Base-by-base conservation (phyloP, 148 eudicot species). In the Camellia granthamiana region DNA sequence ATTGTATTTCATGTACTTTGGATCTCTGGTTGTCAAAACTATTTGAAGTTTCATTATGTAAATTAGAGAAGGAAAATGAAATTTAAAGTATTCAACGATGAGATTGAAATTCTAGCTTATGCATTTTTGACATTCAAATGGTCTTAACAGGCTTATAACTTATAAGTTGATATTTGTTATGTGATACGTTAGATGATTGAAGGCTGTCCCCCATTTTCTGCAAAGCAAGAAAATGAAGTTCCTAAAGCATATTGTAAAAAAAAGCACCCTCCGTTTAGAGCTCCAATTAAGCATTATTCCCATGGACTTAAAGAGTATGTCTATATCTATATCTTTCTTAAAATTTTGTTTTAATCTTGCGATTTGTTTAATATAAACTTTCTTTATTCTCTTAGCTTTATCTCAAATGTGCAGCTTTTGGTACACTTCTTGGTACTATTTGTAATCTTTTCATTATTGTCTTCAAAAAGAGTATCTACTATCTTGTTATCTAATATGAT, bases 261-360 rank as follows among this genome's bases (percentile, higher is more conserved):
- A 82, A 81, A 90, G 78, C 97, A 97, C 30, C 99, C 99, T 78
- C 99, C 99, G 51, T 95, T 93, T 78, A 91, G 76, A 78, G 97
- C 97, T 68, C 83, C 94, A 44, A 61, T 85, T 55, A 95, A 90
- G 89, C 75, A 41, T 79, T 96, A 96, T 85, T 81, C 91, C 61
- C 93, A 90, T 83, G 93, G 98, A 75, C 84, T 96, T 44, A 93
- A 70, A 86, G 98, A 91, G 99, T 96, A 91, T 14, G 92, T 69
- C 75, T 30, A 30, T 30, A 30, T 30, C 69, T 77, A 14, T 23
- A 18, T 46, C 18, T 11, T 62, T 46, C 69, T 54, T 74, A 41
- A 71, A 42, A 13, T 14, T 4, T 71, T 49, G 38, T 6, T 7
- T 69, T 69, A 11, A 9, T 13, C 1, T 69, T 69, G 52, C 6